Base-by-base conservation (phyloP, 2,329 filamentous ascomycete species). In the Paraconiothyrium brasiliense region DNA sequence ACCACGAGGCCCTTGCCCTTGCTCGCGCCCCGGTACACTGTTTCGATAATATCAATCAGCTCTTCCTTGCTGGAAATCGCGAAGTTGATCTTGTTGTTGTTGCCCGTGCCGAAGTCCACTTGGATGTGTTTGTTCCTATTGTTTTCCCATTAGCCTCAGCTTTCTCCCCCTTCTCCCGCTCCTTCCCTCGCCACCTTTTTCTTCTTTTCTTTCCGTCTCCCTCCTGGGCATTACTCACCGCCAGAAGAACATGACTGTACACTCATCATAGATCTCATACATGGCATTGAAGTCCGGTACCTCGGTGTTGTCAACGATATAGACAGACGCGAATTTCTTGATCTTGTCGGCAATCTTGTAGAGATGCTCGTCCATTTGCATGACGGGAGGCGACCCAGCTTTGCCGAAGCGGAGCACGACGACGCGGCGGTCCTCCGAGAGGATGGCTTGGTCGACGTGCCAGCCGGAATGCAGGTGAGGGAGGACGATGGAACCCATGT, bases 61-160 rank as follows among this genome's bases (percentile, higher is more conserved):
- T 98, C 94, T 78, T 98, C 94, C 81, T 97, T 97, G 74, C 97
- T 93, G 79, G 97, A 92, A 61, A 95, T 83, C 41, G 94, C 90
- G 88, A 92, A 97, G 77, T 97, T 97, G 70, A 97, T 84, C 80
- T 97, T 97, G 80, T 97, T 97, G 80, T 97, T 97, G 82, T 98
- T 96, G 69, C 94, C 94, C 1, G 94, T 97, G 50, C 94, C 71
- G 47, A 68, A 70, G 48, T 72, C 69, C 24, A 68, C 63, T 20
- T 66, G 63, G 41, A 72, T 70, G 11, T 70, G 70, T 39, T 71
- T 73, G 58, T 73, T 72, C 20, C 63, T 57, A 30, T 30, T 30
- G 48, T 10, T 5, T 32, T 4, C 10, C 14, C 30, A 20, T 58
- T 37, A 51, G 37, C 47, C n/a, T 58, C 22, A 8, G 4, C 32